Evolutionary conservation across 805 yeast genomes (phyloP).

Genomic region (Kluyveromyces aestuarii): DNA sequence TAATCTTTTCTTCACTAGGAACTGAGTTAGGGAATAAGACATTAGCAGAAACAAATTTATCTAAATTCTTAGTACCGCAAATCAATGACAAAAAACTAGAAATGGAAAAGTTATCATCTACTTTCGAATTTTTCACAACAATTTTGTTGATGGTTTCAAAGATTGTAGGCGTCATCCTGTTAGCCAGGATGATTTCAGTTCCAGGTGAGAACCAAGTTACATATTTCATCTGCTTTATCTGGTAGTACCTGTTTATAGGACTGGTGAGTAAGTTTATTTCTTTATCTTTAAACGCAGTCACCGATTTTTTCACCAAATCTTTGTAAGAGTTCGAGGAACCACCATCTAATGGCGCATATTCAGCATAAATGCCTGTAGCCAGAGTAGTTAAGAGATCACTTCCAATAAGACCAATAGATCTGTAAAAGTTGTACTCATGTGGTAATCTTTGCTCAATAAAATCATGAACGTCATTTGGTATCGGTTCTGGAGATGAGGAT

Average conservation of each 20-base stretch:
- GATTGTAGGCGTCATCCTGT: conserved; percentile 46
- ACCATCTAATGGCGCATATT: conserved; percentile 61
- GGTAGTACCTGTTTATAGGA: conserved; percentile 75
- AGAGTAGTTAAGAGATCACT: conserved; percentile 57
- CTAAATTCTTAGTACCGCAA: conserved; percentile 24
- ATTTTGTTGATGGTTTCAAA: conserved; percentile 33
- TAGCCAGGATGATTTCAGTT: conserved; percentile 35
- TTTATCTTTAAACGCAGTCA: conserved; percentile 43
- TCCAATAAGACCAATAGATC: conserved; percentile 59
- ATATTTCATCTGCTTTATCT: conserved; percentile 54
- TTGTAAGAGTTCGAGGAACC: conserved; percentile 50
- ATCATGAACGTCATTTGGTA: conserved; percentile 77
- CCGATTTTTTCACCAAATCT: conserved; percentile 38
- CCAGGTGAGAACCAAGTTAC: conserved; percentile 45
- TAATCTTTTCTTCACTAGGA: conserved; percentile 27
- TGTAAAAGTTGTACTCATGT: conserved; percentile 74
- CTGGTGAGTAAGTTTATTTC: conserved; percentile 62
- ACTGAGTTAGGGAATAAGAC: conserved; percentile 26
- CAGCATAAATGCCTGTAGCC: conserved; percentile 50
- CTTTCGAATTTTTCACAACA: conserved; percentile 21
- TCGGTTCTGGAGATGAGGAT: conserved; percentile 8
- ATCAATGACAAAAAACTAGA: conserved; percentile 18
- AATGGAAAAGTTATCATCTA: conserved; percentile 22
- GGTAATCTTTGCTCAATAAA: conserved; percentile 79
- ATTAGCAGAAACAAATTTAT: conserved; percentile 24